Conservation (phyloP, 2,329 filamentous ascomycete species). For the Hypoxylon sp. region DNA sequence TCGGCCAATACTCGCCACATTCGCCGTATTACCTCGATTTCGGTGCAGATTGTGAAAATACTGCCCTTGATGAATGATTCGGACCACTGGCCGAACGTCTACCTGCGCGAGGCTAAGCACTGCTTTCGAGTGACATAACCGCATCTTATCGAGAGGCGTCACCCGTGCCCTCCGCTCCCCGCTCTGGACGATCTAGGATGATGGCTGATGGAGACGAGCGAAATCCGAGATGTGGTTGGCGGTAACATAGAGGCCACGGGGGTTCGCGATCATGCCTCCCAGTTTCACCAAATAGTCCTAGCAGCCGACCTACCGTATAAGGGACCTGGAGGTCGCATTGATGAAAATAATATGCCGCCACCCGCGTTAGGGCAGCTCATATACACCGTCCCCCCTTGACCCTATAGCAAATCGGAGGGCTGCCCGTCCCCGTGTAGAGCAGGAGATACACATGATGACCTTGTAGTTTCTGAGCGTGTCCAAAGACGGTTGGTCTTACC, state of each 20-base stretch:
- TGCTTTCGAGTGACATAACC: constrained; percentile 45
- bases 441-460: constrained; percentile 3
- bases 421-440: constrained; percentile 14
- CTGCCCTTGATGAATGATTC: background rate
- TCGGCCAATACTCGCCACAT: constrained; percentile 45
- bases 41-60: constrained; percentile 23
- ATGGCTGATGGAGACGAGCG: constrained; percentile 30
- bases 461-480: background rate
- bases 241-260: constrained; percentile 19
- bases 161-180: constrained; percentile 44
- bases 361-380: background rate
- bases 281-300: background rate
- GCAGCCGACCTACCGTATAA: background rate
- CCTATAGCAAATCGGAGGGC: constrained; percentile 21
- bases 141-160: constrained; percentile 43
- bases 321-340: background rate
- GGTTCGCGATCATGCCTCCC: constrained; percentile 9
- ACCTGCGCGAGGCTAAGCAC: constrained; percentile 31
- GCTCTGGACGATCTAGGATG: constrained; percentile 42
- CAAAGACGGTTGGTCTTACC: constrained; percentile 7
- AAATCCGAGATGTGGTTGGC: constrained; percentile 30
- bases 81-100: constrained; percentile 14
- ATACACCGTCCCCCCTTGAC: constrained; percentile 11
- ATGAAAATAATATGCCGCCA: constrained; percentile 11
- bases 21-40: constrained; percentile 21